A percentile compares a stretch with the other conserved stretches of the same genome.
Conservation (phyloP, 768 basidiomycete genomes). For the Trichaptum fuscoviolaceum region DNA sequence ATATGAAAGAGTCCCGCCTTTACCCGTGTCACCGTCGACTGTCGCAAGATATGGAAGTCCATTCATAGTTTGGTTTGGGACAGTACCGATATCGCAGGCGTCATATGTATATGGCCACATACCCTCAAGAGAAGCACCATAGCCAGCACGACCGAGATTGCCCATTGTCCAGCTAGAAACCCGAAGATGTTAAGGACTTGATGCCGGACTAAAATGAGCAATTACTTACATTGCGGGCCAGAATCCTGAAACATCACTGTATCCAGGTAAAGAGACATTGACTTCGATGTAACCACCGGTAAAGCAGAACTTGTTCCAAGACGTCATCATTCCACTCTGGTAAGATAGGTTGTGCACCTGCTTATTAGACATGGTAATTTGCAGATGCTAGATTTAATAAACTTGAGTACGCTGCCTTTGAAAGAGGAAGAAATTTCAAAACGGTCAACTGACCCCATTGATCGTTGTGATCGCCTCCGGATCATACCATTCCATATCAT, state of each 20-base stretch:
- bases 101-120: conserved; percentile 68
- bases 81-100: conserved; percentile 79
- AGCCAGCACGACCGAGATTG: conserved; percentile 36
- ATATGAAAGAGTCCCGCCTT: conserved; percentile 53
- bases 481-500: conserved; percentile 64
- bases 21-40: conserved; percentile 46
- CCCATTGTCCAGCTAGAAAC: conserved; percentile 43
- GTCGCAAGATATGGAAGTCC: conserved; percentile 61
- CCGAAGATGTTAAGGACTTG: conserved; percentile 1
- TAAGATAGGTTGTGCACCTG: conserved; percentile 43
- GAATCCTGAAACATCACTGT: conserved; percentile 53
- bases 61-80: conserved; percentile 73
- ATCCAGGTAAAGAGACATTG: conserved; percentile 59
- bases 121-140: conserved; percentile 33
- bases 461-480: conserved; percentile 46
- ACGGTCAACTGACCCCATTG: conserved; percentile 35
- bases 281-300: conserved; percentile 74
- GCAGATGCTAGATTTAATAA: conserved; percentile 36
- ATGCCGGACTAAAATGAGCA: conserved; percentile 15
- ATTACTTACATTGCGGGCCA: conserved; percentile 27
- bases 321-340: conserved; percentile 41
- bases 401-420: conserved; percentile 11
- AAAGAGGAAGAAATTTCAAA: conserved; percentile 22
- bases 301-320: conserved; percentile 86
- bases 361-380: conserved; percentile 43